Evolutionary conservation across 257 asterid species (phyloP).

Genomic region (Paraleonurus japonicus): DNA sequence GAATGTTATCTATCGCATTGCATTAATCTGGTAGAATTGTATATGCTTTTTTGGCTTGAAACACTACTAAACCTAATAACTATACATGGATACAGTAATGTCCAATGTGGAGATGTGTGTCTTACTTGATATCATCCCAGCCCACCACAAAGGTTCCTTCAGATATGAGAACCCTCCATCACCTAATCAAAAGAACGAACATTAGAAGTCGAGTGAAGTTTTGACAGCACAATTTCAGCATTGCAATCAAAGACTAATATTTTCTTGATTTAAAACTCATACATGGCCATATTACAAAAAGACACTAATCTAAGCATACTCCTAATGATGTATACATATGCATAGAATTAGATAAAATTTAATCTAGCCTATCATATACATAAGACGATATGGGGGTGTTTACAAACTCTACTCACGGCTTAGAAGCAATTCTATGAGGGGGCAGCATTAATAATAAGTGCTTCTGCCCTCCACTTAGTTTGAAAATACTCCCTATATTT

Average conservation of each 20-base stretch:
- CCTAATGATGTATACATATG: neutral
- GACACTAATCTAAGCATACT: neutral
- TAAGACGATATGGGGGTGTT: neutral
- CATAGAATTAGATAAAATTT: neutral
- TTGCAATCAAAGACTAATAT: neutral
- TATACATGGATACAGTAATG: neutral
- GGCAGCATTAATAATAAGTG: too few species aligned
- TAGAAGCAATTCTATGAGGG: too few species aligned
- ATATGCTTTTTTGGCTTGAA: neutral
- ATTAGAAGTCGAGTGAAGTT: neutral
- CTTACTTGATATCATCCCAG: slow-evolving; percentile 85
- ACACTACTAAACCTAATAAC: neutral
- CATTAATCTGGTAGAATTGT: neutral
- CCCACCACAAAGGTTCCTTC: slow-evolving; percentile 95
- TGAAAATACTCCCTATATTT: too few species aligned
- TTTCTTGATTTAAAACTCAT: neutral
- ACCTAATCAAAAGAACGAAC: slow-evolving; percentile 40
- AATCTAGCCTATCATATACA: neutral
- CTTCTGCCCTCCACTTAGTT: too few species aligned
- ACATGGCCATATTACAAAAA: neutral
- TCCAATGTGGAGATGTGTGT: neutral
- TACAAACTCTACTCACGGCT: too few species aligned
- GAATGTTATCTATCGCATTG: neutral
- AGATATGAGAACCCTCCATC: slow-evolving; percentile 85
- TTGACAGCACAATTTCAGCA: neutral